Evolutionary conservation across 352 stramenopile species (phyloP), one percentile per base, ranked within the genome.

Genomic region (Nothophytophthora sp.): DNA sequence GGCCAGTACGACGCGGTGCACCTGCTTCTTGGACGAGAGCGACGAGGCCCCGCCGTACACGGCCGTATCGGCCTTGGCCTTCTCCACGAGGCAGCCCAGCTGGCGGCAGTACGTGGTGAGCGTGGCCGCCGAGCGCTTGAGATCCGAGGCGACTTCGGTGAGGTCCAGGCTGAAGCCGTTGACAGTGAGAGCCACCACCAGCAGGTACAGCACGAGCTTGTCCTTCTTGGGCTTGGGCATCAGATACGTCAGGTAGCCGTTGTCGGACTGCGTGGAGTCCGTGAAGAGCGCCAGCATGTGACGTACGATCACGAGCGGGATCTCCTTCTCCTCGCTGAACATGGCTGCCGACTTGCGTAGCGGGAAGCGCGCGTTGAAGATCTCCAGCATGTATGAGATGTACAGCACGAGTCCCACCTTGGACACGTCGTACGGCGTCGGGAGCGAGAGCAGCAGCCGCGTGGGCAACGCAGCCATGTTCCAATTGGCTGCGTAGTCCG

Each of bases 221-320:
- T 94, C 83, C 58, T 92, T 92, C 53, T 81, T 75, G 10, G 68
- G 50, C 66, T 94, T 94, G 33, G 83, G 73, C 59, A 90, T 76
- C 25, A 86, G 48, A 64, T 90, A 91, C 62, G 61, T 80, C 51
- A 62, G 79, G 59, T 78, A 59, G 25, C 83, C 81, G 44, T 63
- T 80, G 23, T 64, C 55, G 52, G 51, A 57, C 51, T 87, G 70
- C 47, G 63, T 76, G n/a, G 76, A 48, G 24, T 92, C 81, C 8
- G 74, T 79, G 55, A 88, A 94, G n/a, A 88, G 56, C 50, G 73
- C 63, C 9, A 92, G 55, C 38, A 90, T 60, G 48, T 92, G 73
- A 35, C 78, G 77, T 44, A 88, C 50, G 16, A 94, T 62, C 19
- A 90, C 75, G 3, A 90, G 63, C 38, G 83, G 81, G 30, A 92